A percentile compares a stretch with the other conserved stretches of the same genome.
These are phyloP conservation scores for Lactuca sativa DNA, from an alignment of 129 eudicot genomes.

Conservation along the genomic window DNA sequence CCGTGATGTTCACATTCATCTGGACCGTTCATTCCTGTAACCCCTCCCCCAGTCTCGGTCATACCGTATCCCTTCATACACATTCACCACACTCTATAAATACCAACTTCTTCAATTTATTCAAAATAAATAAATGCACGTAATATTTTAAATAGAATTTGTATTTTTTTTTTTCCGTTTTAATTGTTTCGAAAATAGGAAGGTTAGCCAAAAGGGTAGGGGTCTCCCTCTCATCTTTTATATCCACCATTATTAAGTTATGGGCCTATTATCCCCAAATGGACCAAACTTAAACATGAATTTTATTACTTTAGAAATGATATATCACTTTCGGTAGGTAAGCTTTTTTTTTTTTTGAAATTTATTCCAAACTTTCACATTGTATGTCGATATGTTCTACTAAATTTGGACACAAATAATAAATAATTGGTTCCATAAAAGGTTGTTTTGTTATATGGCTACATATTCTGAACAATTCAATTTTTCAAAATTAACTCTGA, in stretches of 20 bases:
- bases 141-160: not conserved
- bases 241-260: not conserved
- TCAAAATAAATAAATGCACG: too few species aligned
- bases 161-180: not conserved
- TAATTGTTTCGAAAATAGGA: not conserved
- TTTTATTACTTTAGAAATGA: not conserved
- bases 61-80: conserved; percentile 72
- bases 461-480: too few species aligned
- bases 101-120: not conserved
- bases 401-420: not conserved
- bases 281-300: not conserved
- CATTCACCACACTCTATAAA: not conserved
- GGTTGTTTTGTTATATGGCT: not conserved
- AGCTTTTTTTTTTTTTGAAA: not conserved
- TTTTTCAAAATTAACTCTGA: not conserved
- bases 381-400: conserved; percentile 10
- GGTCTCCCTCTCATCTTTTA: not conserved
- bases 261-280: not conserved
- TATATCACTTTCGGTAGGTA: not conserved
- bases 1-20: conserved; percentile 60
- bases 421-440: conserved; percentile 4
- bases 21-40: conserved; percentile 48
- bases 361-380: not conserved
- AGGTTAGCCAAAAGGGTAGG: not conserved
- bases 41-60: conserved; percentile 87